phyloP scores from a whole-genome alignment of 139 green algal genomes.

The Helicosporidium sp. region DNA sequence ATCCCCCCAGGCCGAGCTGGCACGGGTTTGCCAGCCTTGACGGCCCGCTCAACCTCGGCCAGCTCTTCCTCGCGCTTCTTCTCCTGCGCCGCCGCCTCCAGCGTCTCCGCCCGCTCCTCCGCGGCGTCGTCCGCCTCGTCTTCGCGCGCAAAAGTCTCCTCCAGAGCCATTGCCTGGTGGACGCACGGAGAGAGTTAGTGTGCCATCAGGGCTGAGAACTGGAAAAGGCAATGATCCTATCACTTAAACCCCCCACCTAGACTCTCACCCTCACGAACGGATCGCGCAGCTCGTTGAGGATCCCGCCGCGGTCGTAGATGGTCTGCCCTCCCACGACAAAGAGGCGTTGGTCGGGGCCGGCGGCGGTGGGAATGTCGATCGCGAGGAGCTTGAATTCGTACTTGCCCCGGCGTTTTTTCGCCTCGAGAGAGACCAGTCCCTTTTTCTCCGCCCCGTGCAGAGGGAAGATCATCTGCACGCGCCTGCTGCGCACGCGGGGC shows the following conservation, averaged over 20 bases:
- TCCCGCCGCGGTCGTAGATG: constrained; percentile 28
- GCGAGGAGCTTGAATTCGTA: constrained; percentile 60
- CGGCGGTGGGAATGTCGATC: constrained; percentile 35
- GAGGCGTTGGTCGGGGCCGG: constrained; percentile 27
- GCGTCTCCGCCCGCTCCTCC: constrained; percentile 5
- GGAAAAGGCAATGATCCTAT: background rate
- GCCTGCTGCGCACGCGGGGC: constrained; percentile 20
- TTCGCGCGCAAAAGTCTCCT: constrained; percentile 18
- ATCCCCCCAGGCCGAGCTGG: too few species aligned
- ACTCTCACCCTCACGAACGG: constrained; percentile 36
- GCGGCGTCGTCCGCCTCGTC: constrained; percentile 26
- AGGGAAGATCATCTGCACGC: constrained; percentile 62
- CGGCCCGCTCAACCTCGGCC: too few species aligned
- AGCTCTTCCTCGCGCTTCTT: constrained; percentile 1
- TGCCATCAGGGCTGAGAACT: too few species aligned
- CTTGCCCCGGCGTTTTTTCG: constrained; percentile 46
- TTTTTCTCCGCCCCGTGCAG: constrained; percentile 33
- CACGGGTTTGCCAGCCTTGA: too few species aligned
- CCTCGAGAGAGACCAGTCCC: constrained; percentile 57
- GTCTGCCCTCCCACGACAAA: constrained; percentile 36
- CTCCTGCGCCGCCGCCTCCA: background rate
- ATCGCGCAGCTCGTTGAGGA: constrained; percentile 40
- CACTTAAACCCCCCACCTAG: background rate
- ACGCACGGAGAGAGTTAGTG: too few species aligned
- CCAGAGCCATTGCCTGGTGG: constrained; percentile 23